A percentile compares a stretch with the other conserved stretches of the same genome.
These are phyloP conservation scores for Brassica balearica DNA, from an alignment of 441 rosid genomes.

Conservation along the genomic window DNA sequence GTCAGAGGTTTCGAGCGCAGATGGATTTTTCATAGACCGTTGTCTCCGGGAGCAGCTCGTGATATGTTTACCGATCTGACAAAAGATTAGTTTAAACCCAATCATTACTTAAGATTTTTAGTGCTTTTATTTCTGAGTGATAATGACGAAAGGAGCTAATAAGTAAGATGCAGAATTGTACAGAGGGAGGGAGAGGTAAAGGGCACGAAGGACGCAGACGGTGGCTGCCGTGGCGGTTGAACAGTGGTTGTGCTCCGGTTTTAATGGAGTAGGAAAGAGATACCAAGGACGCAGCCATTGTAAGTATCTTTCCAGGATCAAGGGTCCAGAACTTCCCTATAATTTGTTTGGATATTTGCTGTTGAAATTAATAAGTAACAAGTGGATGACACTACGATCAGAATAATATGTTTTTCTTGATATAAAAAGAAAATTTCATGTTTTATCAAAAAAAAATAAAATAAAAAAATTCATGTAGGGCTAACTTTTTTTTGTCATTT, in stretches of 20 bases:
- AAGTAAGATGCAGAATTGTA: constrained; percentile 12
- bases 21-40: constrained; percentile 14
- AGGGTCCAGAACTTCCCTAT: constrained; percentile 26
- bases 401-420: background rate
- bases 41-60: background rate
- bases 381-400: constrained; percentile 6
- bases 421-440: background rate
- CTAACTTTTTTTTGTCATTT: background rate
- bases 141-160: background rate
- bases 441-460: no score
- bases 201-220: constrained; percentile 11
- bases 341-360: constrained; percentile 23
- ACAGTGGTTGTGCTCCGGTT: constrained; percentile 10
- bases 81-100: background rate
- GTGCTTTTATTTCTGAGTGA: background rate
- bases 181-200: constrained; percentile 23
- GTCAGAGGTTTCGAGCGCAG: constrained; percentile 30
- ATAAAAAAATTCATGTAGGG: no score
- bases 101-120: background rate
- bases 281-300: constrained; percentile 38
- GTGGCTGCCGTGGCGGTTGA: constrained; percentile 12
- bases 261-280: constrained; percentile 31
- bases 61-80: constrained; percentile 13
- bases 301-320: constrained; percentile 16
- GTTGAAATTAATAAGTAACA: background rate